phyloP scores from a whole-genome alignment of 2,329 filamentous ascomycete genomes.

The Cytospora schulzeri region DNA sequence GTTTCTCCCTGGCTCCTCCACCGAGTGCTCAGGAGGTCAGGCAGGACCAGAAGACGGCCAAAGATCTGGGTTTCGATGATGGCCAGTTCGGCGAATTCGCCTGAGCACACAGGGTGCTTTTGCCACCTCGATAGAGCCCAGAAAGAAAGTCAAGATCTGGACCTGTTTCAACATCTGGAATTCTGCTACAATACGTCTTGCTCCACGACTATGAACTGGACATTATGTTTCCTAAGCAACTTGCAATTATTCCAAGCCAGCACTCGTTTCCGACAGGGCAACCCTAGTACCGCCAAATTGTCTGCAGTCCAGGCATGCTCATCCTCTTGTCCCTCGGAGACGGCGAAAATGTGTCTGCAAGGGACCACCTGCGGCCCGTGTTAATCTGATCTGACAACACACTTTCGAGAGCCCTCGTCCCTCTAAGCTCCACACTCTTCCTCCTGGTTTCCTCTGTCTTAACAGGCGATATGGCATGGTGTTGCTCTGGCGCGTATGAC shows the following conservation, averaged over 20 bases:
- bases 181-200: background rate
- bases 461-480: background rate
- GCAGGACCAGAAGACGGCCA: constrained; percentile 57
- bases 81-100: constrained; percentile 87
- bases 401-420: background rate
- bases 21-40: constrained; percentile 64
- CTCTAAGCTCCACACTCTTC: background rate
- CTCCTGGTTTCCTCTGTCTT: constrained; percentile 1
- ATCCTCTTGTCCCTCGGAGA: constrained; percentile 33
- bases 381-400: constrained; percentile 13
- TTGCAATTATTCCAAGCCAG: constrained; percentile 1
- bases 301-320: constrained; percentile 38
- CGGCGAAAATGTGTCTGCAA: constrained; percentile 21
- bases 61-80: constrained; percentile 81
- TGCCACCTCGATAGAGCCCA: constrained; percentile 11
- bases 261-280: constrained; percentile 17
- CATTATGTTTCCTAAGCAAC: background rate
- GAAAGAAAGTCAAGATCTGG: constrained; percentile 4
- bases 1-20: constrained; percentile 64
- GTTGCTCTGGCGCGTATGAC: constrained; percentile 1
- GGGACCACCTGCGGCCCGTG: constrained; percentile 23
- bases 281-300: constrained; percentile 32
- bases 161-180: background rate
- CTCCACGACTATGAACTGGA: constrained; percentile 3
- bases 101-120: constrained; percentile 34